phyloP scores from a whole-genome alignment of 345 rosid species.

The Eucalyptus victrix region DNA sequence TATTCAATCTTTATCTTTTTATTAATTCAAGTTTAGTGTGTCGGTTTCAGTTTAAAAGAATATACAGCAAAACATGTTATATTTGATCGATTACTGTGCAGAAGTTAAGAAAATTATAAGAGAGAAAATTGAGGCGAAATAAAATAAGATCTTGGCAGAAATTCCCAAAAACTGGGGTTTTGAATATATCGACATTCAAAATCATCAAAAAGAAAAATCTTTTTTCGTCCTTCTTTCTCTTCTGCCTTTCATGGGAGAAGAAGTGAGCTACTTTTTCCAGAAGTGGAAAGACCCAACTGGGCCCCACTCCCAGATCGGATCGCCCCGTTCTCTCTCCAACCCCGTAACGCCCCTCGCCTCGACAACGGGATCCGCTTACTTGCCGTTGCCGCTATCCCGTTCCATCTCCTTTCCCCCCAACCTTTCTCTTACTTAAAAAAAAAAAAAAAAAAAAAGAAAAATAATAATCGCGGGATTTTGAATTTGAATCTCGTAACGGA shows the following conservation, averaged over 20 bases:
- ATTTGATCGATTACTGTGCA: background rate
- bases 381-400: background rate
- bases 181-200: too few relatives aligned
- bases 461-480: constrained; percentile 9
- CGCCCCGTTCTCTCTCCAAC: background rate
- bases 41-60: accelerated
- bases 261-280: background rate
- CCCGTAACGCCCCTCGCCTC: background rate
- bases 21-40: accelerated
- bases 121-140: background rate
- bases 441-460: accelerated
- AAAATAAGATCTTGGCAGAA: accelerated
- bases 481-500: constrained; percentile 60
- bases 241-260: accelerated
- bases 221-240: background rate
- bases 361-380: background rate
- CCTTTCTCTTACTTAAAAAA: background rate
- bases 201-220: accelerated
- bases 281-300: background rate
- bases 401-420: background rate
- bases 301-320: background rate
- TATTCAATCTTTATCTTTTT: accelerated
- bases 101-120: background rate
- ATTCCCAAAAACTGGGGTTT: too few relatives aligned
- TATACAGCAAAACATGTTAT: background rate